A percentile compares a stretch with the other conserved stretches of the same genome.
phyloP scores from a whole-genome alignment of 192 early-diverging fungal genomes.

The Backusella circina region DNA sequence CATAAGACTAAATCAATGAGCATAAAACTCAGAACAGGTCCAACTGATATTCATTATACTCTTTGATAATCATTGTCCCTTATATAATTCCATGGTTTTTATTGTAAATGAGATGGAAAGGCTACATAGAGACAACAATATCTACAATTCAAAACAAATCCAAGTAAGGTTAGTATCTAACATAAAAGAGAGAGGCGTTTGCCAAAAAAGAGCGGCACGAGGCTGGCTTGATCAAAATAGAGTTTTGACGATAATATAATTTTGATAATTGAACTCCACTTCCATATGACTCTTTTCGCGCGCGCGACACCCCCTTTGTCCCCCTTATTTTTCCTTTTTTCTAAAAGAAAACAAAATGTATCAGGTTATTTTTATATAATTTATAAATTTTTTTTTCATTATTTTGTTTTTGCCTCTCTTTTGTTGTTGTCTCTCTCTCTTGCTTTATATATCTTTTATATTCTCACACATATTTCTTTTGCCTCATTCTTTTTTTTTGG shows the following conservation, averaged over 20 bases:
- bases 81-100: not conserved
- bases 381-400: not conserved
- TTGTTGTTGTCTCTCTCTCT: not conserved
- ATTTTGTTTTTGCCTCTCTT: not conserved
- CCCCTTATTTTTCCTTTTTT: not conserved
- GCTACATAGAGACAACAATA: not conserved
- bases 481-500: not conserved
- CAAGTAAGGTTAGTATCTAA: not conserved
- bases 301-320: not conserved
- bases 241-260: slow-evolving; percentile 5
- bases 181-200: not conserved
- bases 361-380: not conserved
- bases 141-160: not conserved
- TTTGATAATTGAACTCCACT: not conserved
- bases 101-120: not conserved
- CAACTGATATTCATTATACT: not conserved
- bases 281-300: not conserved
- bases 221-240: not conserved
- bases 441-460: not conserved
- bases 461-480: not conserved
- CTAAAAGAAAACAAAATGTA: not conserved
- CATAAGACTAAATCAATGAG: not conserved
- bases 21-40: not conserved
- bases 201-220: not conserved
- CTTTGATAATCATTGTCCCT: not conserved